phyloP scores from a whole-genome alignment of 2,329 filamentous ascomycete species.

The Endocalyx cinctus region DNA sequence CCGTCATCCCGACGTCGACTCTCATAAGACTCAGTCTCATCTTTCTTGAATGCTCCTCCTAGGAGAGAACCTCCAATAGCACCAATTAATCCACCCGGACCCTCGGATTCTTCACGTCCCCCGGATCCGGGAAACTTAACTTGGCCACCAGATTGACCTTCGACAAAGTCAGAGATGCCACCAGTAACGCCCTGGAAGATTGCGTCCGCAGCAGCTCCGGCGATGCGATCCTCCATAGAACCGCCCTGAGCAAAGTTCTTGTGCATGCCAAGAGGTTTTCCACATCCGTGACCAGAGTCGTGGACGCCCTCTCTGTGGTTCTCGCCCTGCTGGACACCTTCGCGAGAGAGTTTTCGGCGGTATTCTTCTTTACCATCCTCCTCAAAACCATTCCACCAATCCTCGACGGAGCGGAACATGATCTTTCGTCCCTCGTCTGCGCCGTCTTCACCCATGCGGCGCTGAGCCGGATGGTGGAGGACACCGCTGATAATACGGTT shows the following conservation, averaged over 20 bases:
- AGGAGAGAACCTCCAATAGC: conserved; percentile 64
- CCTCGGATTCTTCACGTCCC: conserved; percentile 49
- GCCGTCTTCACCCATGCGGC: conserved; percentile 64
- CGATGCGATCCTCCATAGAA: conserved; percentile 52
- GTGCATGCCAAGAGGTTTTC: conserved; percentile 72
- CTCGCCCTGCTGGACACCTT: conserved; percentile 69
- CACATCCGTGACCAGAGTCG: conserved; percentile 80
- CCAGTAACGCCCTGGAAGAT: conserved; percentile 56
- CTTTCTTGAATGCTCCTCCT: conserved; percentile 52
- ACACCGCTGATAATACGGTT: conserved; percentile 76
- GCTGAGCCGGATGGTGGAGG: conserved; percentile 82
- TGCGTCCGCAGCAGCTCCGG: conserved; percentile 49
- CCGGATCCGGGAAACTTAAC: conserved; percentile 15
- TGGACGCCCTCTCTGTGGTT: conserved; percentile 86
- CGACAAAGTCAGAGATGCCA: conserved; percentile 42
- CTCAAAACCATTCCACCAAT: conserved; percentile 74
- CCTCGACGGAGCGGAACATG: conserved; percentile 75
- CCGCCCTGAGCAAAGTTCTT: conserved; percentile 53
- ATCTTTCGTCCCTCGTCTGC: conserved; percentile 65
- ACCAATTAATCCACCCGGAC: conserved; percentile 66
- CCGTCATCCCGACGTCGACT: conserved; percentile 54
- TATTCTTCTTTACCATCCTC: conserved; percentile 61
- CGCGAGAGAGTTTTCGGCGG: conserved; percentile 69
- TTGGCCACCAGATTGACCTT: conserved; percentile 39
- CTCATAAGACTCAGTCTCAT: conserved; percentile 50